Base-by-base conservation (phyloP, 2,329 filamentous ascomycete genomes). In the Fusarium bulbicola region DNA sequence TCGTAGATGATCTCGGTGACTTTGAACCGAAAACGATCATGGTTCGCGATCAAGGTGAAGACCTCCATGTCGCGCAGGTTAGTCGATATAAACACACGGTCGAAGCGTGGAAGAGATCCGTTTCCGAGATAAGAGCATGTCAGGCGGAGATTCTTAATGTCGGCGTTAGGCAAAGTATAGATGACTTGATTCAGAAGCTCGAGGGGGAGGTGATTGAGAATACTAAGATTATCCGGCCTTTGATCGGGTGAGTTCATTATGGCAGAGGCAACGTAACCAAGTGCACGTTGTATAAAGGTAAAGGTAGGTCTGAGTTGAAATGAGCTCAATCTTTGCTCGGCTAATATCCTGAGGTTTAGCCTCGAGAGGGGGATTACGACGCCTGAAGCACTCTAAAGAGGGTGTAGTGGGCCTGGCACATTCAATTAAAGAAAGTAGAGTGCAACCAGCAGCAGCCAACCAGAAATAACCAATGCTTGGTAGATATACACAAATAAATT, bases 1-100 rank as follows among this genome's bases (percentile, higher is more conserved):
- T 78, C 76, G 21, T 70, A 76, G 4, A 78, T 46, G 7, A 77
- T 56, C 49, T 74, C 67, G 6, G 42, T 32, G 9, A 78, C 42
- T 1, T 57, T 15, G 4, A 63, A 16, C 11, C 72, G 50, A n/a
- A 66, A 73, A 10, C 21, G 1, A 3, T 74, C 60, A n/a, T 76
- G 64, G 8, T 65, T 47, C 2, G 70, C 72, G 18, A 78, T 54
- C 7, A 61, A 53, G 10, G 34, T 50, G 8, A 78, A 74, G 10
- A 76, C 70, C 8, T 68, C 40, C 3, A 76, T 66, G 28, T 78
- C 59, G 20, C n/a, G 60, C 6, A 40, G 61, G 28, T 75, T 68
- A 5, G 74, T 18, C 0, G 74, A 78, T 20, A 78, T 40, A 13
- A 78, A 78, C 0, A 72, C 32, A 1, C 76, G 72, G 5, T 12